phyloP scores from a whole-genome alignment of 2,329 filamentous ascomycete genomes.

The Lachnellula arida region DNA sequence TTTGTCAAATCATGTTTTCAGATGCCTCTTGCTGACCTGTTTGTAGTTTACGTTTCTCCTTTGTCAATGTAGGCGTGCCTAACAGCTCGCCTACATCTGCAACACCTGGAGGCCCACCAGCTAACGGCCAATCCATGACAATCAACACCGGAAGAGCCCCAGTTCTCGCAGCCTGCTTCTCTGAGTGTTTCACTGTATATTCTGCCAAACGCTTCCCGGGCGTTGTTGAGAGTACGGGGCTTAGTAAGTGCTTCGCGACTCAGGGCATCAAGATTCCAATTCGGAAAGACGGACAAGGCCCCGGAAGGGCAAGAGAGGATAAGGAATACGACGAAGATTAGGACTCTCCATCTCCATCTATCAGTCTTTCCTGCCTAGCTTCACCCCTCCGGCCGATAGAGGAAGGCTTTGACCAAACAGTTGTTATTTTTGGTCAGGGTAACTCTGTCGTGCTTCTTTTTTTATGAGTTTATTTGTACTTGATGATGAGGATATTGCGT shows the following conservation, averaged over 20 bases:
- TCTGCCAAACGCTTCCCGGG: conserved; percentile 98
- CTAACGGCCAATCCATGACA: conserved; percentile 34
- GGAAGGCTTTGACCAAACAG: too few relatives aligned
- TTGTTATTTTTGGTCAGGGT: too few relatives aligned
- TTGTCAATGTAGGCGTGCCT: conserved; percentile 72
- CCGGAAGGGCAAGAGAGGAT: conserved; percentile 24
- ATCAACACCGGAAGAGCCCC: conserved; percentile 74
- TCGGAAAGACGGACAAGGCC: conserved; percentile 65
- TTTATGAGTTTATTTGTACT: not conserved
- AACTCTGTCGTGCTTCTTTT: not conserved
- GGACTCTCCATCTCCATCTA: conserved; percentile 26
- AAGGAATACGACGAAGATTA: conserved; percentile 30
- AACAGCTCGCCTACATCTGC: conserved; percentile 18
- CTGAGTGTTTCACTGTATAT: conserved; percentile 86
- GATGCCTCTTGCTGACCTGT: not conserved
- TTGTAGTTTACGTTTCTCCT: conserved; percentile 59
- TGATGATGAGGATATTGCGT: not conserved
- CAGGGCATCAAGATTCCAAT: conserved; percentile 98
- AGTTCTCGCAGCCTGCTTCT: conserved; percentile 81
- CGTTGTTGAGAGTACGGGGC: conserved; percentile 84
- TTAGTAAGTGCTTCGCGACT: conserved; percentile 88
- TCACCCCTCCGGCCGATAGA: too few relatives aligned
- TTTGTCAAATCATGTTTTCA: conserved; percentile 39
- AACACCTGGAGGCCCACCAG: conserved; percentile 13
- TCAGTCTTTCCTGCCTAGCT: not conserved